A percentile compares a stretch with the other conserved stretches of the same genome.
phyloP scores from a whole-genome alignment of 257 asterid genomes.

The Gardenia jasminoides region DNA sequence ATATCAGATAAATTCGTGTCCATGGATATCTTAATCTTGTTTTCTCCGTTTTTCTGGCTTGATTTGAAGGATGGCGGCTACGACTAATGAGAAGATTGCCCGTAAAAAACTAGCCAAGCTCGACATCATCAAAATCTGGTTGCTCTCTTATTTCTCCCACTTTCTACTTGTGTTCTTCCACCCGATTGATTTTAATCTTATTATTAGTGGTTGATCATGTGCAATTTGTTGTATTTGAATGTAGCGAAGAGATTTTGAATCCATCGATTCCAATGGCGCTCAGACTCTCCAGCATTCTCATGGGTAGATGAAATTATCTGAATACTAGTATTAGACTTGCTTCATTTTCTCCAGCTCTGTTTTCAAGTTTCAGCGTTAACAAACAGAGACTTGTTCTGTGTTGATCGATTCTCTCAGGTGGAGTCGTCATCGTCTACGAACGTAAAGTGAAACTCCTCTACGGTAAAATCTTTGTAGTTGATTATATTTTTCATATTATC shows the following conservation, averaged over 20 bases:
- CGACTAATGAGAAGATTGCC: constrained; percentile 73
- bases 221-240: not conserved
- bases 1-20: not conserved
- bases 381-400: not conserved
- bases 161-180: not conserved
- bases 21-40: not conserved
- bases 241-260: constrained; percentile 81
- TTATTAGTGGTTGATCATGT: constrained; percentile 11
- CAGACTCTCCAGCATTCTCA: constrained; percentile 92
- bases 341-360: not conserved
- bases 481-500: not conserved
- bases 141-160: not conserved
- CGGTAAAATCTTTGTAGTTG: constrained; percentile 39
- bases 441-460: constrained; percentile 86
- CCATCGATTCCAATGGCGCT: constrained; percentile 97
- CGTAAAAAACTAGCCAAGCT: constrained; percentile 69
- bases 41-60: not conserved
- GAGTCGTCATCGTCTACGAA: constrained; percentile 92
- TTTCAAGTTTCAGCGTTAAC: not conserved
- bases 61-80: constrained; percentile 92
- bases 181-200: not conserved
- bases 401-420: constrained; percentile 48
- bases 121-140: constrained; percentile 83
- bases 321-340: constrained; percentile 5
- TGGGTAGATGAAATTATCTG: constrained; percentile 52